A percentile compares a stretch with the other conserved stretches of the same genome.
Evolutionary conservation across 768 basidiomycete species (phyloP).

Genomic region (Punctularia strigosozonata): DNA sequence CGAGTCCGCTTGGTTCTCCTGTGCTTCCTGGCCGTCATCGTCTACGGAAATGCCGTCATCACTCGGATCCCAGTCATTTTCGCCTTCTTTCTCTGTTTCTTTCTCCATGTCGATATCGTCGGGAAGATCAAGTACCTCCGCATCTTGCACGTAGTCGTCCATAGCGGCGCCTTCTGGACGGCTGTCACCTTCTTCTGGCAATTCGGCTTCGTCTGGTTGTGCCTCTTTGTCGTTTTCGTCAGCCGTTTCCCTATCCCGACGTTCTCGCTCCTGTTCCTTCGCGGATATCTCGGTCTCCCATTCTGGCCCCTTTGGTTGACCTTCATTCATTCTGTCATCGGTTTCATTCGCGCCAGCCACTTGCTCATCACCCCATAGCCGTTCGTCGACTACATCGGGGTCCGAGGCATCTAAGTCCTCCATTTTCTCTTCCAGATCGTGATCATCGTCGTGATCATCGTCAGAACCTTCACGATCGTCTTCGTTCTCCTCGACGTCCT

Average conservation of each 20-base stretch:
- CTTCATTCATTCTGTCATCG: conserved; percentile 48
- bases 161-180: conserved; percentile 52
- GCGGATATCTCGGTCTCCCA: conserved; percentile 61
- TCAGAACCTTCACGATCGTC: conserved; percentile 31
- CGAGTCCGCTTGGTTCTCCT: conserved; percentile 22
- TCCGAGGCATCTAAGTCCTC: conserved; percentile 77
- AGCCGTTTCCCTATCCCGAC: background rate
- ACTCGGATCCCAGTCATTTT: conserved; percentile 3
- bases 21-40: conserved; percentile 20
- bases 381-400: conserved; percentile 83
- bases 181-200: conserved; percentile 30
- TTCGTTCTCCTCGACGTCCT: conserved; percentile 66
- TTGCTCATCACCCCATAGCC: conserved; percentile 89
- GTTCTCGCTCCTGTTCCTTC: conserved; percentile 50
- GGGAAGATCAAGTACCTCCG: conserved; percentile 78
- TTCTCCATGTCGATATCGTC: conserved; percentile 64
- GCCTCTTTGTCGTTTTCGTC: conserved; percentile 20
- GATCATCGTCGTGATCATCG: conserved; percentile 40
- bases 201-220: conserved; percentile 20
- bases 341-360: conserved; percentile 34
- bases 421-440: conserved; percentile 72
- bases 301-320: conserved; percentile 40
- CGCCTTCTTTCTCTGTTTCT: conserved; percentile 9
- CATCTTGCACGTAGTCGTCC: conserved; percentile 69
- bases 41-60: conserved; percentile 4